Conservation (phyloP, 2,329 filamentous ascomycete genomes). For the Cadophora sp. region DNA sequence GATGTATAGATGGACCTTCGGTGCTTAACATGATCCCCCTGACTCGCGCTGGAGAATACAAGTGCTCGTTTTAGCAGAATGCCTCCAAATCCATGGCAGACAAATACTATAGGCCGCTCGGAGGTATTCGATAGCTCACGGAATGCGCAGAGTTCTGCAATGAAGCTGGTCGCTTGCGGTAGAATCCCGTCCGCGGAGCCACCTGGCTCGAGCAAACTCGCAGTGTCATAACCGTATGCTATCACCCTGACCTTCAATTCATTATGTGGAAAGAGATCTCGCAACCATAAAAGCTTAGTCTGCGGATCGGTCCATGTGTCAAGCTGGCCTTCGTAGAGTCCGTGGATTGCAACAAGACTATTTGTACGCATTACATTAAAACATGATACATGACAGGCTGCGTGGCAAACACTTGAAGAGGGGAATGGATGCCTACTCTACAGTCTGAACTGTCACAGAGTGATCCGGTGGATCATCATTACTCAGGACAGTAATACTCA, state of each 20-base stretch:
- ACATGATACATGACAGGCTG: neutral
- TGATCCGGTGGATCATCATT: neutral
- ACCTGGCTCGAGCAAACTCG: neutral
- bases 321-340: conserved; percentile 9
- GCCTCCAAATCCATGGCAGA: neutral
- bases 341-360: conserved; percentile 11
- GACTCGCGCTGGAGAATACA: neutral
- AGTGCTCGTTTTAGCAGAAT: neutral
- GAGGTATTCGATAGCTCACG: neutral
- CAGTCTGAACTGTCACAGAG: neutral
- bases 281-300: neutral
- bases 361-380: conserved; percentile 5
- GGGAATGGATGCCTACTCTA: neutral
- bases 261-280: neutral
- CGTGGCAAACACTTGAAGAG: neutral
- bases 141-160: neutral
- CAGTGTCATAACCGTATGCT: neutral
- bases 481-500: neutral
- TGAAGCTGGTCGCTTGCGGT: neutral
- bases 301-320: conserved; percentile 7
- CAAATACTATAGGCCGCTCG: neutral
- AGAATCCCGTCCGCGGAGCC: neutral
- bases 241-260: neutral
- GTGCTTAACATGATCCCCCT: neutral
- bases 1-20: neutral